Base-by-base conservation (phyloP, 2,329 filamentous ascomycete species). In the Alternaria alternata region DNA sequence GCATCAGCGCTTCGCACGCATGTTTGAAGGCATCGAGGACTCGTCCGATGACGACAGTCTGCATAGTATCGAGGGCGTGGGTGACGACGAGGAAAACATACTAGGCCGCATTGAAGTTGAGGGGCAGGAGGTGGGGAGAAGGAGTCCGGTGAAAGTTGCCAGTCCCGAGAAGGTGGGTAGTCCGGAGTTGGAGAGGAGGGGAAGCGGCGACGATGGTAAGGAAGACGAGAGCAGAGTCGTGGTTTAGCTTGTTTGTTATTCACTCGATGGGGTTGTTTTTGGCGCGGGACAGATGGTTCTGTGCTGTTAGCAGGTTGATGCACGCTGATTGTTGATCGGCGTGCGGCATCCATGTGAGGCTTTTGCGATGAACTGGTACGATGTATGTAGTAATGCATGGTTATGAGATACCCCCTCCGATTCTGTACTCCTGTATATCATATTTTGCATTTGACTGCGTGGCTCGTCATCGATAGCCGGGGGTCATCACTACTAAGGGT, bases 21-120 rank as follows among this genome's bases (percentile, higher is more conserved):
- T 78, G 69, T 78, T 77, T 36, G 74, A 74, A 61, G 72, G 72
- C 8, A 75, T 75, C 36, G 75, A 76, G 43, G 70, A 71, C 54
- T 62, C 58, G 30, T 73, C 69, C 43, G 71, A 72, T 65, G 69
- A 70, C n/a, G 72, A 73, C 30, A 70, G 66, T 39, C 53, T 63
- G 36, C 61, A 54, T 14, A 61, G 56, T 14, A 56, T 56, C 4
- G 46, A 59, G 24, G 62, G 53, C 0, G 43, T 46, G 9, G 57
- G 48, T n/a, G 66, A 67, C 2, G 67, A 61, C 7, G 66, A 59
- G 5, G 64, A 67, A 16, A 65, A 42, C 53, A 38, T 48, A 47
- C 26, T 36, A 30, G 47, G 49, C 7, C 61, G 52, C 14, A 52
- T 42, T 2, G 57, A 55, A 18, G 44, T 59, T 9, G 56, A 48